Evolutionary conservation across 75 land plant species (phyloP), one percentile per base, ranked within the genome.

Genomic region (Cryptomeria japonica): DNA sequence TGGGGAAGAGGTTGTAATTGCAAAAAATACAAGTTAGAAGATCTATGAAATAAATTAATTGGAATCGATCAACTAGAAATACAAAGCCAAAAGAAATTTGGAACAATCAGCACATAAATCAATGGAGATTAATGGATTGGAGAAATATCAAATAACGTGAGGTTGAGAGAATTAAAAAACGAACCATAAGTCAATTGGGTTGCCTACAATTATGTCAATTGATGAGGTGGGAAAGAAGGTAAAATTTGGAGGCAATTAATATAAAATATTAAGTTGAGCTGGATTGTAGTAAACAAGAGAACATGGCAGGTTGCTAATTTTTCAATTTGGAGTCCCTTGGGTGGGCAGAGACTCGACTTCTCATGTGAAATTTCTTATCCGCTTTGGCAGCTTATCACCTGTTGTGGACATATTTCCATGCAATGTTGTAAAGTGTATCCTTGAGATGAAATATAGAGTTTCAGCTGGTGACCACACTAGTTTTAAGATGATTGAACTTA

Each of bases 341-440:
- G 89, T 4, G 94, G 92, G 19, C 94, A 90, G 53, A 88, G 94
- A 94, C 77, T 90, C 92, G 92, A 92, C 93, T 1, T 91, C 89
- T 38, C 93, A 94, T 44, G 86, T 77, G 42, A 90, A 90, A 42
- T 93, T 93, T 34, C 34, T 90, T 19, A 58, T 94, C 37, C 90
- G 94, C 0, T 94, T 94, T 70, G 95, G 95, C 38, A 93, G 94
- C 1, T 88, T 94, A 70, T 89, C 93, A 85, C 93, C 95, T 39
- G 94, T 92, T 42, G 85, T 87, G 31, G 88, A 91, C 56, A 90
- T 88, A 55, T 89, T 89, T 12, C 90, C 94, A 0, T 90, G 89
- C 53, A 89, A 89, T 68, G 90, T 91, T 15, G 93, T 90, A 19
- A 90, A 94, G 79, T 96, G 98, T 91, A 93, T 89, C 7, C 72